phyloP scores from a whole-genome alignment of 1,284 basidiomycete species.

The Chalciporus piperatoides region DNA sequence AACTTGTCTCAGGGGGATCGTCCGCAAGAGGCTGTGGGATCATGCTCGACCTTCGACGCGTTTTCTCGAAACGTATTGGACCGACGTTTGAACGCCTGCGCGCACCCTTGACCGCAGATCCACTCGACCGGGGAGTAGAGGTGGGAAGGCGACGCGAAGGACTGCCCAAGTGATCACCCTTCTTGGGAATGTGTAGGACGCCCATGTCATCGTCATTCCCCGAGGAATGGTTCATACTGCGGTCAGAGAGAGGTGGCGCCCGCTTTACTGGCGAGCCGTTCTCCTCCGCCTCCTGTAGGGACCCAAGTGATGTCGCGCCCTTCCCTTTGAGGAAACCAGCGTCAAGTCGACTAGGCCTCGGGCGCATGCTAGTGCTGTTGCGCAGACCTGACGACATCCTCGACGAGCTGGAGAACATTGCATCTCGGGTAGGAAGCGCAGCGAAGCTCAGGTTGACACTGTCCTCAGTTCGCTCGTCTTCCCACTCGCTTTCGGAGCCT shows the following conservation, averaged over 20 bases:
- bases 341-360: slow-evolving; percentile 63
- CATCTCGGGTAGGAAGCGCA: slow-evolving; percentile 35
- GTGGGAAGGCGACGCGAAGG: slow-evolving; percentile 46
- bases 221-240: slow-evolving; percentile 51
- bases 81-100: slow-evolving; percentile 73
- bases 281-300: slow-evolving; percentile 71
- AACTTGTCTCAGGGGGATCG: slow-evolving; percentile 30
- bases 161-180: slow-evolving; percentile 38
- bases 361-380: slow-evolving; percentile 36
- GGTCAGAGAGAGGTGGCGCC: slow-evolving; percentile 52
- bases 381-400: slow-evolving; percentile 12
- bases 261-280: slow-evolving; percentile 37
- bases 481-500: slow-evolving; percentile 82
- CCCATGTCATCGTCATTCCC: slow-evolving; percentile 14
- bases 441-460: slow-evolving; percentile 54
- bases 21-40: slow-evolving; percentile 54
- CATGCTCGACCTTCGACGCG: slow-evolving; percentile 69
- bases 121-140: slow-evolving; percentile 44
- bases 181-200: slow-evolving; percentile 35
- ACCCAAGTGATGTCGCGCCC: slow-evolving; percentile 49
- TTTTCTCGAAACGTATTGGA: slow-evolving; percentile 64
- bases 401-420: slow-evolving; percentile 22
- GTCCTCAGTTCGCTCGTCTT: slow-evolving; percentile 79
- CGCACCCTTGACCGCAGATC: slow-evolving; percentile 34
- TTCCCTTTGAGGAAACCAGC: slow-evolving; percentile 64